Evolutionary conservation across 2,329 filamentous ascomycete species (phyloP).

Genomic region (Aotearoamyces nothofagi): DNA sequence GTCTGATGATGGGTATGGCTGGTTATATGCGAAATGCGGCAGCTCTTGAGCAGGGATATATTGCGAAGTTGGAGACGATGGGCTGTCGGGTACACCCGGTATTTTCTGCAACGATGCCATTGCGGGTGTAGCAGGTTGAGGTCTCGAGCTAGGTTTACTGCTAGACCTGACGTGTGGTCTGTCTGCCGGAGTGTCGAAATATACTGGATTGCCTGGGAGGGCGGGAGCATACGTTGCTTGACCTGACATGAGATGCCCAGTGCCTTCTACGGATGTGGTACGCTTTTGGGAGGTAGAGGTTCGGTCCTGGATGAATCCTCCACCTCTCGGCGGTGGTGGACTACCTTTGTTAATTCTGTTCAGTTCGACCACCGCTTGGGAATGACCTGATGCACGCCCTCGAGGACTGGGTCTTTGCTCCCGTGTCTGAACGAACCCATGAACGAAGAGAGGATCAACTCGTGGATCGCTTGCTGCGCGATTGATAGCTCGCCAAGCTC

Average conservation of each 20-base stretch:
- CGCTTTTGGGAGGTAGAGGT: too few species aligned
- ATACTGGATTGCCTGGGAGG: conserved; percentile 10
- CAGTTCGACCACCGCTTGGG: conserved; percentile 27
- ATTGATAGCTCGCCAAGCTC: conserved; percentile 26
- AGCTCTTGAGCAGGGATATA: conserved; percentile 2
- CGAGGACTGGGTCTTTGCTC: conserved; percentile 4
- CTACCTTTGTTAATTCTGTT: conserved; percentile 25
- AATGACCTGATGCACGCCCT: conserved; percentile 14
- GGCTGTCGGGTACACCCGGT: conserved; percentile 3
- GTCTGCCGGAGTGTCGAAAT: too few species aligned
- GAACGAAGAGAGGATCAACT: conserved; percentile 12
- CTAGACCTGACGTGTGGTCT: conserved; percentile 5
- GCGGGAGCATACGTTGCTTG: conserved; percentile 19
- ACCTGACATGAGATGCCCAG: conserved; percentile 8
- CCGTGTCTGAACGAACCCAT: conserved; percentile 10
- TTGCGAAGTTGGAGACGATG: not conserved
- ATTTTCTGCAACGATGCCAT: conserved; percentile 10
- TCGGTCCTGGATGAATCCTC: conserved; percentile 15
- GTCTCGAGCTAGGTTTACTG: conserved; percentile 3
- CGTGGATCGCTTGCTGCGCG: conserved; percentile 10
- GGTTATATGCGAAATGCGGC: conserved; percentile 4
- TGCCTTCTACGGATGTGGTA: too few species aligned
- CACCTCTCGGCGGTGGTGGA: conserved; percentile 18
- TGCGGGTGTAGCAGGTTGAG: conserved; percentile 6
- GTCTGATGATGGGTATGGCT: conserved; percentile 5